These are phyloP conservation scores for Aureobasidium sp. DNA, from an alignment of 2,329 filamentous ascomycete species.

Conservation along the genomic window DNA sequence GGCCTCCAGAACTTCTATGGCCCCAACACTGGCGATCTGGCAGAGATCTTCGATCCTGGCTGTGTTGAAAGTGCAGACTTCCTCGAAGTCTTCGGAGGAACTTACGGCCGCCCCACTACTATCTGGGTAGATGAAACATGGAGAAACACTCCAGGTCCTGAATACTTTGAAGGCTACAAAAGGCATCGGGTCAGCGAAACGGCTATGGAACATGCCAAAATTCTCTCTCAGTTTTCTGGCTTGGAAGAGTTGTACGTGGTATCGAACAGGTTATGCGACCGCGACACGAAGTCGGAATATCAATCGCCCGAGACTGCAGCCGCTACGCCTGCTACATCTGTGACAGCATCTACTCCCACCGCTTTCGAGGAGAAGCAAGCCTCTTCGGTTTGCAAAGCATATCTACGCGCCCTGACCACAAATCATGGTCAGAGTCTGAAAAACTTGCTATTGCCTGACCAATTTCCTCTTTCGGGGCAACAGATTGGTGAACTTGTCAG, in stretches of 20 bases:
- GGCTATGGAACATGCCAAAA: conserved; percentile 31
- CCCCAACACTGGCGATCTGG: conserved; percentile 39
- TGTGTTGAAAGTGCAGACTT: conserved; percentile 42
- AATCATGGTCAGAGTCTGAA: conserved; percentile 44
- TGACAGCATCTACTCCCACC: background rate
- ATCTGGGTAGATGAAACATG: conserved; percentile 21
- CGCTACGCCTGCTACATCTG: background rate
- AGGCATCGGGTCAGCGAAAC: conserved; percentile 15
- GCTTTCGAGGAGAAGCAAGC: conserved; percentile 25
- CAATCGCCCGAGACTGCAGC: background rate
- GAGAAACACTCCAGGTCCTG: conserved; percentile 5
- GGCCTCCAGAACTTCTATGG: conserved; percentile 51
- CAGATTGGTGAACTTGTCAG: conserved; percentile 44
- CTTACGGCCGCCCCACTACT: conserved; percentile 35
- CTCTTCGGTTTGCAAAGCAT: conserved; percentile 34
- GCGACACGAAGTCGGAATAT: background rate
- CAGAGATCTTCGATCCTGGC: conserved; percentile 33
- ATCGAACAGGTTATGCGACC: conserved; percentile 20
- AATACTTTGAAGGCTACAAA: conserved; percentile 19
- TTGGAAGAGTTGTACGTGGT: conserved; percentile 47
- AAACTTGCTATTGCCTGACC: conserved; percentile 48
- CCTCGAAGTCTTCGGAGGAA: conserved; percentile 44
- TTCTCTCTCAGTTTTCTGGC: conserved; percentile 33
- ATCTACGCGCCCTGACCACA: conserved; percentile 42
- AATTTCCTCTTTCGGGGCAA: conserved; percentile 43